These are phyloP conservation scores for Blastomyces silverae DNA, from an alignment of 2,329 filamentous ascomycete genomes.

Conservation along the genomic window DNA sequence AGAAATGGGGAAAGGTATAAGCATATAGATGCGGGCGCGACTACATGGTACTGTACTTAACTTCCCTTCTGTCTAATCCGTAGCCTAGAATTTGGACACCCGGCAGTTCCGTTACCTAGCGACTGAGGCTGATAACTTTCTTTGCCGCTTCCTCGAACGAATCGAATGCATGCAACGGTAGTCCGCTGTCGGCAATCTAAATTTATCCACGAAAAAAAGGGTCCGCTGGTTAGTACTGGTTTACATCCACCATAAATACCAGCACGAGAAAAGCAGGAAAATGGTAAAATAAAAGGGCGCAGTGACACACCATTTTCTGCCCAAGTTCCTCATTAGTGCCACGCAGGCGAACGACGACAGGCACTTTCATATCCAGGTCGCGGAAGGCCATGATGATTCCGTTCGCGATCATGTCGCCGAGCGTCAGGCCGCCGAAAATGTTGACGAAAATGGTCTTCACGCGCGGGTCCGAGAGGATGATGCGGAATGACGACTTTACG, in stretches of 20 bases:
- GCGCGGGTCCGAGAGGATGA: slow-evolving; percentile 63
- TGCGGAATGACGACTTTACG: slow-evolving; percentile 67
- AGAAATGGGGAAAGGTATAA: not conserved
- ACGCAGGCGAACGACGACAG: slow-evolving; percentile 68
- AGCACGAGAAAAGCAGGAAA: not conserved
- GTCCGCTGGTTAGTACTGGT: not conserved
- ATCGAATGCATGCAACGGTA: slow-evolving; percentile 65
- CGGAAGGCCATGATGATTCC: slow-evolving; percentile 67
- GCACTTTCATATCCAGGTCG: slow-evolving; percentile 59
- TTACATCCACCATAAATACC: slow-evolving; percentile 7
- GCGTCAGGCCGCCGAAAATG: slow-evolving; percentile 63
- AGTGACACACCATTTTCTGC: slow-evolving; percentile 51
- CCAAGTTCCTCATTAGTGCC: slow-evolving; percentile 68
- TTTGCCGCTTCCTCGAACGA: slow-evolving; percentile 65
- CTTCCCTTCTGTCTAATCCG: not conserved
- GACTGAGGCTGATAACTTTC: slow-evolving; percentile 57
- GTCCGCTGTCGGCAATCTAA: slow-evolving; percentile 58
- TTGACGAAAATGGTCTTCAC: slow-evolving; percentile 68
- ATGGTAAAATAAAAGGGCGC: not conserved
- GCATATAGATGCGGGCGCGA: not conserved
- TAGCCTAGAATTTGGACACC: not conserved
- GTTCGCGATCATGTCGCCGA: slow-evolving; percentile 74
- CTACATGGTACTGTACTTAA: not conserved
- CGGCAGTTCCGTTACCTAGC: not conserved
- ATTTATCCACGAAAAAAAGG: not conserved